Conservation (phyloP, 2,329 filamentous ascomycete species). For the Ophiosphaerella korrae region DNA sequence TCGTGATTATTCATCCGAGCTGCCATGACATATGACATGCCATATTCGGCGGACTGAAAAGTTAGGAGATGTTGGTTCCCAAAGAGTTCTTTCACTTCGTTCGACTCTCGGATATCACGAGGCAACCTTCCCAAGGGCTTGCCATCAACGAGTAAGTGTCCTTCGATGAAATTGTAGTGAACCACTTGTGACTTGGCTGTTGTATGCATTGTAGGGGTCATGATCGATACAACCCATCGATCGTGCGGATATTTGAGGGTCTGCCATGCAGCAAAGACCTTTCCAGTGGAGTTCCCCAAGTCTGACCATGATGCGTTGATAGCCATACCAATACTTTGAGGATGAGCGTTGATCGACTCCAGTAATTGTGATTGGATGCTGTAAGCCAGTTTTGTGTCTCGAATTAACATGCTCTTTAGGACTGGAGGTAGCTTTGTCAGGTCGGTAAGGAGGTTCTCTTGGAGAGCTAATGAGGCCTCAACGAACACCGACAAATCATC, state of each 20-base stretch:
- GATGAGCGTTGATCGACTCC: no score
- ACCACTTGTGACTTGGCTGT: conserved; percentile 38
- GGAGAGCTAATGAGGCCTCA: conserved; percentile 51
- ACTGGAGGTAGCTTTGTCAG: conserved; percentile 39
- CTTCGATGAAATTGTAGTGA: conserved; percentile 54
- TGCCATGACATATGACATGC: conserved; percentile 57
- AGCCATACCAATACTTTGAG: no score
- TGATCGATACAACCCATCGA: conserved; percentile 16
- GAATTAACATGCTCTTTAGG: conserved; percentile 50
- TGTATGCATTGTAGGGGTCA: neutral
- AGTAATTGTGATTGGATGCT: conserved; percentile 32
- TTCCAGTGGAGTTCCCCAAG: no score
- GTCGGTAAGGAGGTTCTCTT: conserved; percentile 54
- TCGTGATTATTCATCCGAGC: conserved; percentile 45
- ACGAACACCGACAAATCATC: conserved; percentile 39
- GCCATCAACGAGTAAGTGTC: conserved; percentile 57
- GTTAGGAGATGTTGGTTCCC: conserved; percentile 58
- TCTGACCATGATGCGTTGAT: no score
- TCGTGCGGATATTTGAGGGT: no score
- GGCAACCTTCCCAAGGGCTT: conserved; percentile 60
- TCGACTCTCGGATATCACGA: conserved; percentile 52
- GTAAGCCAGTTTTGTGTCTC: conserved; percentile 55
- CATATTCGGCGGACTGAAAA: conserved; percentile 57
- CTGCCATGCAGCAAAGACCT: no score
- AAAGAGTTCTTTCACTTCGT: conserved; percentile 58